phyloP scores from a whole-genome alignment of 352 stramenopile species.

The Phytophthora fragariaefolia region DNA sequence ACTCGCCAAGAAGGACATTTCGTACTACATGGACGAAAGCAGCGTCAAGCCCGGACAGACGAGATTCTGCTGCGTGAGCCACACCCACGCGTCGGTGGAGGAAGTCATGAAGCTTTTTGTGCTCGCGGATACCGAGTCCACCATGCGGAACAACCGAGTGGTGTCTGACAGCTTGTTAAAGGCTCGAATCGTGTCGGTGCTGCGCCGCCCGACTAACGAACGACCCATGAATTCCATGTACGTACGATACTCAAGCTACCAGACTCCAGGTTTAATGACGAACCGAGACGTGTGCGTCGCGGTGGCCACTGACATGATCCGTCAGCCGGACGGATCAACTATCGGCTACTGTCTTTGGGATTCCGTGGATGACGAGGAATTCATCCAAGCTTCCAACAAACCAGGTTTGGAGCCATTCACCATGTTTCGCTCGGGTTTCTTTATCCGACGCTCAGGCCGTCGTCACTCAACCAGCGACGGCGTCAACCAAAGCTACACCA shows the following conservation, averaged over 20 bases:
- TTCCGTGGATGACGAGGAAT: slow-evolving; percentile 50
- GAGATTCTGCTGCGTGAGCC: slow-evolving; percentile 63
- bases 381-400: slow-evolving; percentile 23
- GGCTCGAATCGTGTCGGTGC: slow-evolving; percentile 46
- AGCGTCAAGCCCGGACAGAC: slow-evolving; percentile 47
- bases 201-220: slow-evolving; percentile 42
- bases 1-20: slow-evolving; percentile 49
- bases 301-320: slow-evolving; percentile 45
- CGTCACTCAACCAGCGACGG: slow-evolving; percentile 15
- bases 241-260: slow-evolving; percentile 44
- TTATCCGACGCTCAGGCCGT: slow-evolving; percentile 39
- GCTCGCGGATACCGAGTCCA: slow-evolving; percentile 41
- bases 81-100: slow-evolving; percentile 41
- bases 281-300: slow-evolving; percentile 48
- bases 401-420: slow-evolving; percentile 27
- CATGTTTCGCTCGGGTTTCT: slow-evolving; percentile 66
- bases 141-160: slow-evolving; percentile 53
- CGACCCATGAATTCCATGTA: slow-evolving; percentile 47
- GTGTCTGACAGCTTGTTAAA: slow-evolving; percentile 59
- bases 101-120: slow-evolving; percentile 65
- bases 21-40: slow-evolving; percentile 58
- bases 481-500: slow-evolving; percentile 33
- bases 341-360: slow-evolving; percentile 74
- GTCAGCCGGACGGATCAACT: slow-evolving; percentile 45
- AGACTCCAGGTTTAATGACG: slow-evolving; percentile 41